These are phyloP conservation scores for Cladorrhinum sp. DNA, from an alignment of 2,329 filamentous ascomycete species.

Conservation along the genomic window DNA sequence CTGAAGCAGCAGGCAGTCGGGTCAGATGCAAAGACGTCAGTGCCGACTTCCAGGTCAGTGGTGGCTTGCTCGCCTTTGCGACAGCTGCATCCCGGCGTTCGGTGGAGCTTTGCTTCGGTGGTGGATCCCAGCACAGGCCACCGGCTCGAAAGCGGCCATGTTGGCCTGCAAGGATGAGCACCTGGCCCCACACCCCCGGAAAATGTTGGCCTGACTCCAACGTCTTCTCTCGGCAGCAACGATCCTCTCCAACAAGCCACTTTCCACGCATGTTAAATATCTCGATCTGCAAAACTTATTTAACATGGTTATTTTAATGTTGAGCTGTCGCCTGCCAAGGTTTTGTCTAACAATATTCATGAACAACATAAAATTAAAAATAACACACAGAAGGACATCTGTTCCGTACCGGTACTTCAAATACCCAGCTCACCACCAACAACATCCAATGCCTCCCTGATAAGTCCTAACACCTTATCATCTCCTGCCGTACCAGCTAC, in stretches of 20 bases:
- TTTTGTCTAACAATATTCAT: constrained; percentile 8
- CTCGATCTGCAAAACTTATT: too few relatives aligned
- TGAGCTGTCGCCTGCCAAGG: constrained; percentile 8
- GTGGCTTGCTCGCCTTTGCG: background rate
- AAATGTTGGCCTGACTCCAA: background rate
- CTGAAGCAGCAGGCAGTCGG: background rate
- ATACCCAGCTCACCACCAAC: constrained; percentile 57
- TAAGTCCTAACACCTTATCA: constrained; percentile 53
- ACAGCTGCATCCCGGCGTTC: background rate
- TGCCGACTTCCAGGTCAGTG: background rate
- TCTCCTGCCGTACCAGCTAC: constrained; percentile 59
- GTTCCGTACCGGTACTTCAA: background rate
- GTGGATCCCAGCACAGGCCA: background rate
- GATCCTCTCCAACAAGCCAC: background rate
- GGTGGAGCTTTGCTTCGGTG: background rate
- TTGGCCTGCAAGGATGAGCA: background rate
- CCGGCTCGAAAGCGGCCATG: background rate
- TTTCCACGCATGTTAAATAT: too few relatives aligned
- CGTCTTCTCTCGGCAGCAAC: background rate
- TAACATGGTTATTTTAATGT: background rate
- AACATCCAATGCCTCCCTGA: constrained; percentile 60
- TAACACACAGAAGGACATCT: background rate
- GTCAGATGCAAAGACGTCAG: background rate
- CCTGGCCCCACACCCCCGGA: background rate
- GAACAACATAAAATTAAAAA: background rate